A percentile compares a stretch with the other conserved stretches of the same genome.
These are phyloP conservation scores for Cystoisospora suis DNA, from an alignment of 169 alveolate species.

Conservation along the genomic window DNA sequence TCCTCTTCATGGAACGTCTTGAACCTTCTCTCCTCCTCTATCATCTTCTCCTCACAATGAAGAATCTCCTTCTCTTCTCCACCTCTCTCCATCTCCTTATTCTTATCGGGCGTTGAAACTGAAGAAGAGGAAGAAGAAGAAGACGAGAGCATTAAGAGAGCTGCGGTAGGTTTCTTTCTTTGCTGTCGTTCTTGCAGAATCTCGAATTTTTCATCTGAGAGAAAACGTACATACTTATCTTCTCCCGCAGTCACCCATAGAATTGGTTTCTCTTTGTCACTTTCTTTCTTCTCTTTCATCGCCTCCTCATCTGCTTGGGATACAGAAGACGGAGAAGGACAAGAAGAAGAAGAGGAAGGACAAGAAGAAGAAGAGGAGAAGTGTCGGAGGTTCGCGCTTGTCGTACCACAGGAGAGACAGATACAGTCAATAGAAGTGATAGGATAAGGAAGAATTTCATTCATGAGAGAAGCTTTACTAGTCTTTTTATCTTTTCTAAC, in stretches of 20 bases:
- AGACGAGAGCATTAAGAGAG: not conserved
- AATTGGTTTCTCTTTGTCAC: not conserved
- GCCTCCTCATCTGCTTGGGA: not conserved
- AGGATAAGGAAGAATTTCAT: not conserved
- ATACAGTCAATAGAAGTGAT: conserved; percentile 39
- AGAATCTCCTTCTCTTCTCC: not conserved
- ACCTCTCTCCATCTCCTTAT: not conserved
- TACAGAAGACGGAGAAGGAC: too few relatives aligned
- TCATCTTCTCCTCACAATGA: not conserved
- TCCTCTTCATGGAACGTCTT: not conserved
- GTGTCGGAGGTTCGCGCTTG: conserved; percentile 8
- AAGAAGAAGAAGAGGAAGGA: too few relatives aligned
- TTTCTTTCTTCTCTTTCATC: not conserved
- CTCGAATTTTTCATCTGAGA: not conserved
- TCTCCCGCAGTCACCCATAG: conserved; percentile 44
- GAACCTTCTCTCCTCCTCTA: not conserved
- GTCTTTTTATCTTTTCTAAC: not conserved
- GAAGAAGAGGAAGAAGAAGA: not conserved
- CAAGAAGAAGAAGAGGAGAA: too few relatives aligned
- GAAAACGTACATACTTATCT: conserved; percentile 14
- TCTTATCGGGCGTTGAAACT: not conserved
- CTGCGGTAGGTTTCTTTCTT: conserved; percentile 37
- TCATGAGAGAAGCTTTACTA: not conserved
- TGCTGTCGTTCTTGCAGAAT: conserved; percentile 42
- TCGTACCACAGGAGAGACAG: conserved; percentile 35